Evolutionary conservation across 2,329 filamentous ascomycete species (phyloP).

Genomic region (Dendrostoma leiphaemia): DNA sequence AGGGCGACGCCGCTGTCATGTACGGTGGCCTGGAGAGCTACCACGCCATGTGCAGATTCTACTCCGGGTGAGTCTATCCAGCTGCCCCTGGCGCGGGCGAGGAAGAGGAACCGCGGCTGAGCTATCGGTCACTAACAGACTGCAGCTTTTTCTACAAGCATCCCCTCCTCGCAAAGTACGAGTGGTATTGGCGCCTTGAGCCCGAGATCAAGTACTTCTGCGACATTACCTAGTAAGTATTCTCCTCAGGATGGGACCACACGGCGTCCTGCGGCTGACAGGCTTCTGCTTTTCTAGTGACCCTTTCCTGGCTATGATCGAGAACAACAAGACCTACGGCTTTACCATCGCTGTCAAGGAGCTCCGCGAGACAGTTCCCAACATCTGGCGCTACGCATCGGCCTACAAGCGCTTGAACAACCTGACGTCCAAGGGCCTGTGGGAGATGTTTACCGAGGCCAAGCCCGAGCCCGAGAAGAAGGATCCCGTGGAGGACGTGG

Average conservation of each 20-base stretch:
- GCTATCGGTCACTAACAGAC: constrained; percentile 13
- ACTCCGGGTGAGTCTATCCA: constrained; percentile 76
- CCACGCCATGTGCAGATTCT: constrained; percentile 98
- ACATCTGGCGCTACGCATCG: constrained; percentile 98
- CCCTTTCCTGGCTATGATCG: constrained; percentile 92
- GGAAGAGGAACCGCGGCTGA: not conserved
- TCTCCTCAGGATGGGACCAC: not conserved
- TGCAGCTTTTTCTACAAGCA: constrained; percentile 93
- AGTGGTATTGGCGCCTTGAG: constrained; percentile 99
- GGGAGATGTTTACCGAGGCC: constrained; percentile 97
- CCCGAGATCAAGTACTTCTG: constrained; percentile 99
- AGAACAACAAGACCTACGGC: constrained; percentile 94
- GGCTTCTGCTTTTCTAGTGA: constrained; percentile 55
- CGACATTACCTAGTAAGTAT: constrained; percentile 90
- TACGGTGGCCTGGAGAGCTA: constrained; percentile 99
- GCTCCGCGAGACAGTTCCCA: constrained; percentile 93
- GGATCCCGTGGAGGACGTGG: constrained; percentile 57
- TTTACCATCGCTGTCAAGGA: constrained; percentile 99
- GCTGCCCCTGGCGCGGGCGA: not conserved
- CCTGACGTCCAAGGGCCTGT: constrained; percentile 84
- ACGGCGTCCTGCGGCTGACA: not conserved
- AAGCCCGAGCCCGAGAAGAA: constrained; percentile 57
- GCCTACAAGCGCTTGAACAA: constrained; percentile 95
- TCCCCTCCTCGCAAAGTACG: constrained; percentile 89
- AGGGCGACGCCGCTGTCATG: constrained; percentile 97